A percentile compares a stretch with the other conserved stretches of the same genome.
Conservation (phyloP, 2,329 filamentous ascomycete species). For the Davidsoniella neocaledoniae region DNA sequence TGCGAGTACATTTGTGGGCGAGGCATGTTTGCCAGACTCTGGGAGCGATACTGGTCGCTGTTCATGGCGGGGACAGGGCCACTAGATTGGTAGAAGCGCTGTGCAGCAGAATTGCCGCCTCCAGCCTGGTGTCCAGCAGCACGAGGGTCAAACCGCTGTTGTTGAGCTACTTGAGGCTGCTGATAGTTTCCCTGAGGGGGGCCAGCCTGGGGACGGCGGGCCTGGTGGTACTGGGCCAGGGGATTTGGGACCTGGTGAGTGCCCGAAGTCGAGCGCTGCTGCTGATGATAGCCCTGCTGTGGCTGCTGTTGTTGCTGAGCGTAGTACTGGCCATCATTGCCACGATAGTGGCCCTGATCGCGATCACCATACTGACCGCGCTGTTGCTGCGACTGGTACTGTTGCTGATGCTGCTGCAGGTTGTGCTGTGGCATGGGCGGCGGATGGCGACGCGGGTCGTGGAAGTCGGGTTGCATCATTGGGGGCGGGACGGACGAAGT, state of each 20-base stretch:
- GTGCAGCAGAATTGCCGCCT: slow-evolving; percentile 27
- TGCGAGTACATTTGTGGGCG: slow-evolving; percentile 58
- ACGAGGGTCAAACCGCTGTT: slow-evolving; percentile 37
- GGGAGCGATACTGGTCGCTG: slow-evolving; percentile 75
- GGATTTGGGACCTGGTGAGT: slow-evolving; percentile 29
- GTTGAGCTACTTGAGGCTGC: slow-evolving; percentile 3
- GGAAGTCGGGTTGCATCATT: slow-evolving; percentile 31
- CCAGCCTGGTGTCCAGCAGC: slow-evolving; percentile 27
- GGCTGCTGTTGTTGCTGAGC: slow-evolving; percentile 6
- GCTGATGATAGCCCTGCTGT: slow-evolving; percentile 19
- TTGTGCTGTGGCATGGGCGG: slow-evolving; percentile 20
- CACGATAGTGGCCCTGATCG: neutral
- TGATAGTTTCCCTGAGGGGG: slow-evolving; percentile 27
- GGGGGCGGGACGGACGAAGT: slow-evolving; percentile 52
- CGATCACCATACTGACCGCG: slow-evolving; percentile 4
- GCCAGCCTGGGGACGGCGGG: slow-evolving; percentile 17
- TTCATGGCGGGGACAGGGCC: slow-evolving; percentile 57
- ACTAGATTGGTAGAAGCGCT: slow-evolving; percentile 45
- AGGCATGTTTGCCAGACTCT: slow-evolving; percentile 66
- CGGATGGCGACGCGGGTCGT: slow-evolving; percentile 22
- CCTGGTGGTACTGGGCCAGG: slow-evolving; percentile 29
- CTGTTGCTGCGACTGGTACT: slow-evolving; percentile 18
- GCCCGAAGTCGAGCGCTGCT: slow-evolving; percentile 33
- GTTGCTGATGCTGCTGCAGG: slow-evolving; percentile 24
- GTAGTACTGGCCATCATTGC: slow-evolving; percentile 1